These are phyloP conservation scores for Podila epigama DNA, from an alignment of 192 early-diverging fungal species.

Conservation along the genomic window DNA sequence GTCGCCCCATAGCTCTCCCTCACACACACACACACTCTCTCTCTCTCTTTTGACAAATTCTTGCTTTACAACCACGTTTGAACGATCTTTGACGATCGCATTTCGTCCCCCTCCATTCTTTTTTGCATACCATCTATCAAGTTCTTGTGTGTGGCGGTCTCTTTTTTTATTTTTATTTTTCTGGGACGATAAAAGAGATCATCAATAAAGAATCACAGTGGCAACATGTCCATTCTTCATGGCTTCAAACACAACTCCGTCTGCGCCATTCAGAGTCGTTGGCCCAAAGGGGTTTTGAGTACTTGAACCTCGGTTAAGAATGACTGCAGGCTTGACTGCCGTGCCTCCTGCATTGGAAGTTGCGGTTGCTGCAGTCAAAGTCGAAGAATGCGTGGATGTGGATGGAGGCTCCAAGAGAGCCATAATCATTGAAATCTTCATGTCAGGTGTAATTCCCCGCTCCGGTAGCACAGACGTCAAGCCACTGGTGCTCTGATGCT, in stretches of 20 bases:
- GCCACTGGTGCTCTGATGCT: neutral
- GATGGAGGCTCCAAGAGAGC: slow-evolving; percentile 8
- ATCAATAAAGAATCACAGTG: slow-evolving; percentile 63
- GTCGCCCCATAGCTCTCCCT: neutral
- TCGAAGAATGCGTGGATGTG: neutral
- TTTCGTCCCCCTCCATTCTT: no score
- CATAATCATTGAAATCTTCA: slow-evolving; percentile 45
- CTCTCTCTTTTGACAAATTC: neutral
- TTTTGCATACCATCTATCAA: no score
- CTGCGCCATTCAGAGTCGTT: slow-evolving; percentile 70
- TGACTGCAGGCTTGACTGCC: slow-evolving; percentile 56
- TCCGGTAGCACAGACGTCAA: slow-evolving; percentile 14
- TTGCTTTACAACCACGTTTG: neutral
- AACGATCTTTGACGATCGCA: neutral
- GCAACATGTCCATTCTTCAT: slow-evolving; percentile 70
- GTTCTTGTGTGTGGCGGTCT: no score
- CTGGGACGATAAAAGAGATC: neutral
- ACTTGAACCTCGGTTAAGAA: slow-evolving; percentile 67
- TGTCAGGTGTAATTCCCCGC: slow-evolving; percentile 35
- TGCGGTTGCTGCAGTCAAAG: slow-evolving; percentile 21
- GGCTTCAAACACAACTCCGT: slow-evolving; percentile 67
- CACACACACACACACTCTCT: neutral
- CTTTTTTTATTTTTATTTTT: neutral
- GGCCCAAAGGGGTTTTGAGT: slow-evolving; percentile 77
- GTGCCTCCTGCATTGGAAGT: slow-evolving; percentile 24